Evolutionary conservation across 2,329 filamentous ascomycete genomes (phyloP), one percentile per base, ranked within the genome.

Genomic region (Calycina herbarum): DNA sequence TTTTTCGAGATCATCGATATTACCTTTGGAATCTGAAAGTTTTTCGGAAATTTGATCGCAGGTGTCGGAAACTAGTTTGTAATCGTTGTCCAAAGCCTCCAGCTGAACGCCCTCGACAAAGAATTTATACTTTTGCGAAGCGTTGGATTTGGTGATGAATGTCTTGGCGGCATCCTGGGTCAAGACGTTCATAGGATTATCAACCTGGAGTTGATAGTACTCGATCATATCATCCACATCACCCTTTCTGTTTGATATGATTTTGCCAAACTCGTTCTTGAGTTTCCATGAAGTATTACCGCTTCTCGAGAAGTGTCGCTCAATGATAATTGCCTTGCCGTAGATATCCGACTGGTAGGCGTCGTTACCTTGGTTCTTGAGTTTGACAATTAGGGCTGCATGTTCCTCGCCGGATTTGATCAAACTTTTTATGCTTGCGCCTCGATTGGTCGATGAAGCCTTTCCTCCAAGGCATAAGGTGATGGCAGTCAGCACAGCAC

Each of bases 381-480:
- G 89, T 75, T 88, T 91, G 66, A 99, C 93, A 8, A 88, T 84
- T 57, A 99, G 85, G 29, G 85, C 87, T 2, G 89, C 90, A 67
- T 85, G 88, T 68, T 97, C 92, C 69, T 87, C 83, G 42, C 94
- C 94, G 76, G 95, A 89, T 75, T 96, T 98, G 78, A 99, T 92
- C 74, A 98, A 90, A 66, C 86, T 91, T 77, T 96, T 96, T 31
- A 99, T 80, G 72, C 90, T 96, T 61, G 92, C 91, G 48, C 93
- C 95, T 69, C 95, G 90, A 74, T 98, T 98, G 3, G 95, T 98
- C 17, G 92, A 87, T 63, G 92, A 92, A 1, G 95, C 94, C 77
- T 97, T 98, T 24, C 92, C 94, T 67, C 95, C 95, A n/a, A 99
- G 83, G 74, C 95, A 98, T 40, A 99, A 83, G 0, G 93, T 97